Conservation (phyloP, 306 rosid species). For the Glycine tomentella region DNA sequence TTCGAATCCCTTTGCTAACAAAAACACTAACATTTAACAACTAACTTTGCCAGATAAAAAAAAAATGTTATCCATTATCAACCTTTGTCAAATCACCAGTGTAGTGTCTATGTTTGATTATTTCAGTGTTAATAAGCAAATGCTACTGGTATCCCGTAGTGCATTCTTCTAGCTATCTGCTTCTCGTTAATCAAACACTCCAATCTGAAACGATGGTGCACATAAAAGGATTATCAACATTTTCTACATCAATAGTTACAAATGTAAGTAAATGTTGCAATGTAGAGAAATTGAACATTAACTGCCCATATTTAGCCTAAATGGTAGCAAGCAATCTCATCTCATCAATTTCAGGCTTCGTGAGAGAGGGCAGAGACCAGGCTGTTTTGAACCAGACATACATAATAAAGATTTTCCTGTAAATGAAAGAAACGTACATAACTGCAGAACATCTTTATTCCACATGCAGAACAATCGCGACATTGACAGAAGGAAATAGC, state of each 20-base stretch:
- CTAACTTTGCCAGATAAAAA: no score
- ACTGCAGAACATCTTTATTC: conserved; percentile 30
- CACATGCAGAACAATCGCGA: conserved; percentile 30
- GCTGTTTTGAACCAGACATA: background rate
- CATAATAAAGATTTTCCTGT: conserved; percentile 25
- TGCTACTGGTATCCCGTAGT: background rate
- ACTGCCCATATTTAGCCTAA: background rate
- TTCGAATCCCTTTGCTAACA: no score
- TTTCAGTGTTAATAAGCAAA: background rate
- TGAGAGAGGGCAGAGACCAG: background rate
- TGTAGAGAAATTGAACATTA: background rate
- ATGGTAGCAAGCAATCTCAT: background rate
- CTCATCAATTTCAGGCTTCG: background rate
- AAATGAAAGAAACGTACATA: conserved; percentile 1
- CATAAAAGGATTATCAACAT: conserved; percentile 9
- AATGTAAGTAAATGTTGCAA: background rate
- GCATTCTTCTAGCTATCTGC: background rate
- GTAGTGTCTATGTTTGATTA: background rate
- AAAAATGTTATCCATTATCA: no score
- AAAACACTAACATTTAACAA: no score
- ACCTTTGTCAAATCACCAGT: no score
- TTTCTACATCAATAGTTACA: background rate
- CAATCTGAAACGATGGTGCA: background rate
- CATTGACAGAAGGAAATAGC: conserved; percentile 23
- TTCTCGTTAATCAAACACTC: background rate